phyloP scores from a whole-genome alignment of 331 rosid species.

The Acacia pycnantha region DNA sequence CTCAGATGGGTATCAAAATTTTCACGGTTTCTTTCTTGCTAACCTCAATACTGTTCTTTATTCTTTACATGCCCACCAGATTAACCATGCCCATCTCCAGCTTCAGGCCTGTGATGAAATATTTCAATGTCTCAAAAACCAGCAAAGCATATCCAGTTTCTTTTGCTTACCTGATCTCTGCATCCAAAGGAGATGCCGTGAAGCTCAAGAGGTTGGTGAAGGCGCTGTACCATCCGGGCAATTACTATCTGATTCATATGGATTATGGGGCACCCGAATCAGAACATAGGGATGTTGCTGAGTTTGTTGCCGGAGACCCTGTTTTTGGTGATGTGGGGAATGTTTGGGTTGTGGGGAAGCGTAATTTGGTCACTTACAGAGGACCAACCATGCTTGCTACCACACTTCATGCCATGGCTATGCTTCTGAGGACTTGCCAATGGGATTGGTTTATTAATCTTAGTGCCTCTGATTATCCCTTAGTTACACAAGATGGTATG shows the following conservation, averaged over 20 bases:
- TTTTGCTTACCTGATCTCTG: conserved; percentile 67
- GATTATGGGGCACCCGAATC: conserved; percentile 54
- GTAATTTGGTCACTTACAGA: conserved; percentile 63
- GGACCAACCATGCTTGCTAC: conserved; percentile 80
- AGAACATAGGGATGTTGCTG: conserved; percentile 48
- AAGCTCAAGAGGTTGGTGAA: conserved; percentile 47
- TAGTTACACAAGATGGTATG: conserved; percentile 82
- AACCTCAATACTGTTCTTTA: conserved; percentile 42
- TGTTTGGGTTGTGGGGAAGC: conserved; percentile 63
- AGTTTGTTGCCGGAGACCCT: conserved; percentile 36
- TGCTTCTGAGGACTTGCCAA: conserved; percentile 47
- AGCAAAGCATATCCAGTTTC: conserved; percentile 43
- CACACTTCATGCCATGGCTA: conserved; percentile 63
- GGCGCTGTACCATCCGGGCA: conserved; percentile 67
- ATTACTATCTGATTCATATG: conserved; percentile 66
- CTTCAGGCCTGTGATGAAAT: conserved; percentile 34
- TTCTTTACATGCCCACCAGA: conserved; percentile 46
- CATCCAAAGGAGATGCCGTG: conserved; percentile 56
- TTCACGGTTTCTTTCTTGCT: conserved; percentile 36
- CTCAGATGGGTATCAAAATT: conserved; percentile 52
- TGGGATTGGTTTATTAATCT: conserved; percentile 84
- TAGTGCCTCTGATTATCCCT: conserved; percentile 75
- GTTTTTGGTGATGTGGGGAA: conserved; percentile 55
- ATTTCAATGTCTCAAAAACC: conserved; percentile 27
- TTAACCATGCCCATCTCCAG: conserved; percentile 40